phyloP scores from a whole-genome alignment of 176 grass and related monocot genomes.

The Hordeum vulgare region MorexV3_pseudomolecules_assembly NC_058518.1:394202741-394203240 shows the following conservation, averaged over 20 bases:
- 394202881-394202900: neutral
- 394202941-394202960: neutral
- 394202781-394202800: too few relatives aligned
- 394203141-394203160: neutral
- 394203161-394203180: too few relatives aligned
- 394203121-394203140: conserved; percentile 97
- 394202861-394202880: neutral
- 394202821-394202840: neutral
- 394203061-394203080: conserved; percentile 95
- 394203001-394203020: conserved; percentile 60
- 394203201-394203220: too few relatives aligned
- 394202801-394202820: neutral
- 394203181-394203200: too few relatives aligned
- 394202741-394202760: neutral
- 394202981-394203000: neutral
- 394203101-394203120: conserved; percentile 79
- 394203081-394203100: conserved; percentile 91
- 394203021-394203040: conserved; percentile 53
- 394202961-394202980: neutral
- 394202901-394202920: neutral
- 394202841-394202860: neutral
- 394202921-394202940: neutral
- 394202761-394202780: neutral
- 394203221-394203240: too few relatives aligned
- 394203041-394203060: conserved; percentile 53